phyloP scores from a whole-genome alignment of 495 filamentous ascomycete genomes.

The Neurospora sp. region DNA sequence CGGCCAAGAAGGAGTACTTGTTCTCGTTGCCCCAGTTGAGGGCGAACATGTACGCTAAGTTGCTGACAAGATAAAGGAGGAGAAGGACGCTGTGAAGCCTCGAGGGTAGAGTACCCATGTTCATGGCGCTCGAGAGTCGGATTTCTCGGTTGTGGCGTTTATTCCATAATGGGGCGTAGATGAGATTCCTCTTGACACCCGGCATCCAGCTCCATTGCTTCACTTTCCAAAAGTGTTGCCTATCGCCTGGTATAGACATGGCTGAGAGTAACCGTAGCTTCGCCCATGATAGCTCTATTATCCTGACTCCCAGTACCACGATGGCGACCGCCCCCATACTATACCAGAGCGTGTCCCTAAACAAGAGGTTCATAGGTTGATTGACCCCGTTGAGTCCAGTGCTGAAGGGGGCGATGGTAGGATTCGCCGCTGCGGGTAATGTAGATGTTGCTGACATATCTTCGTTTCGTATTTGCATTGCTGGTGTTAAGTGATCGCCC shows the following conservation, averaged over 20 bases:
- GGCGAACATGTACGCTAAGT: constrained; percentile 52
- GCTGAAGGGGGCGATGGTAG: constrained; percentile 37
- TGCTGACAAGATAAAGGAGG: constrained; percentile 50
- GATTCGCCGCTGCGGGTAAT: constrained; percentile 3
- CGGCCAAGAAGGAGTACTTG: constrained; percentile 40
- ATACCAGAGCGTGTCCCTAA: constrained; percentile 40
- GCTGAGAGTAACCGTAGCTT: constrained; percentile 38
- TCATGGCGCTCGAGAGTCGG: constrained; percentile 62
- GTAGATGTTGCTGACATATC: constrained; percentile 2
- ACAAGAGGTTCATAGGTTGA: constrained; percentile 35
- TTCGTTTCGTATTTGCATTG: constrained; percentile 7
- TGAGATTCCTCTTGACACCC: constrained; percentile 61
- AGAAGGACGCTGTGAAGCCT: constrained; percentile 72
- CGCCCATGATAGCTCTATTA: constrained; percentile 32
- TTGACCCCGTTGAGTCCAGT: constrained; percentile 43
- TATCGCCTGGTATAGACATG: constrained; percentile 33
- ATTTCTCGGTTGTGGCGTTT: constrained; percentile 83
- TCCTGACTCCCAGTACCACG: constrained; percentile 32
- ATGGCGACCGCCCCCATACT: constrained; percentile 37
- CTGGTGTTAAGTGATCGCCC: neutral
- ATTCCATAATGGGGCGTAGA: constrained; percentile 75
- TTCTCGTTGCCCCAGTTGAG: constrained; percentile 46
- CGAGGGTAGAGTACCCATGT: constrained; percentile 77
- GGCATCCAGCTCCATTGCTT: constrained; percentile 42
- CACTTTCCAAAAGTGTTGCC: constrained; percentile 39